Percentiles rank a stretch among this genome's conserved stretches.
Evolutionary conservation across 495 filamentous ascomycete species (phyloP).

Genomic region (Aspergillus funiculosus): DNA sequence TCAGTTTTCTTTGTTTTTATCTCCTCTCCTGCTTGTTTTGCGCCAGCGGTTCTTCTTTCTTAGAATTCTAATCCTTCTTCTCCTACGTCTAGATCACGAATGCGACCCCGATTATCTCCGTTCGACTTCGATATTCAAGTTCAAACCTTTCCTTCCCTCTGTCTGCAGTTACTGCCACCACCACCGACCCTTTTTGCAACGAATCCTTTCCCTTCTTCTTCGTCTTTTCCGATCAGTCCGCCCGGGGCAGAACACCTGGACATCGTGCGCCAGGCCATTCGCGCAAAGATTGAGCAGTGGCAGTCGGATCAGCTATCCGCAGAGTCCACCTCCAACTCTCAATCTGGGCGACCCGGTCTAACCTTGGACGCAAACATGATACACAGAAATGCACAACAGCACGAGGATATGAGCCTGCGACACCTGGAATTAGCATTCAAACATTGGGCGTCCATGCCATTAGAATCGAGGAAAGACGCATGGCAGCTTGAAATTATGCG

Average conservation of each 20-base stretch:
- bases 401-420: constrained; percentile 52
- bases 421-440: constrained; percentile 67
- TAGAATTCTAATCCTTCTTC: neutral
- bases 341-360: constrained; percentile 22
- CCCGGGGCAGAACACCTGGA: constrained; percentile 67
- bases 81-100: constrained; percentile 25
- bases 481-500: constrained; percentile 79
- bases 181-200: constrained; percentile 69
- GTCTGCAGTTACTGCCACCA: constrained; percentile 69
- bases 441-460: constrained; percentile 59
- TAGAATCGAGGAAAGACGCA: constrained; percentile 51
- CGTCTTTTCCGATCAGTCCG: constrained; percentile 68
- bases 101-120: constrained; percentile 45
- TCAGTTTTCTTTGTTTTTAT: constrained; percentile 36
- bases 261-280: constrained; percentile 59
- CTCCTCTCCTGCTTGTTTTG: no score
- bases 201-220: constrained; percentile 60
- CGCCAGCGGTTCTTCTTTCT: constrained; percentile 1
- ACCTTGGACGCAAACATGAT: constrained; percentile 37
- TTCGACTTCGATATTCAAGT: constrained; percentile 81
- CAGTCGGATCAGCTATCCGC: constrained; percentile 35
- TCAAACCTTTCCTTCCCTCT: constrained; percentile 75
- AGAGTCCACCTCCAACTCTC: constrained; percentile 24
- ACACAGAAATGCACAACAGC: constrained; percentile 46
- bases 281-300: constrained; percentile 60